Percentiles rank a stretch among this genome's conserved stretches.
Conservation (phyloP, 1,284 basidiomycete species). For the Irpex sp. region DNA sequence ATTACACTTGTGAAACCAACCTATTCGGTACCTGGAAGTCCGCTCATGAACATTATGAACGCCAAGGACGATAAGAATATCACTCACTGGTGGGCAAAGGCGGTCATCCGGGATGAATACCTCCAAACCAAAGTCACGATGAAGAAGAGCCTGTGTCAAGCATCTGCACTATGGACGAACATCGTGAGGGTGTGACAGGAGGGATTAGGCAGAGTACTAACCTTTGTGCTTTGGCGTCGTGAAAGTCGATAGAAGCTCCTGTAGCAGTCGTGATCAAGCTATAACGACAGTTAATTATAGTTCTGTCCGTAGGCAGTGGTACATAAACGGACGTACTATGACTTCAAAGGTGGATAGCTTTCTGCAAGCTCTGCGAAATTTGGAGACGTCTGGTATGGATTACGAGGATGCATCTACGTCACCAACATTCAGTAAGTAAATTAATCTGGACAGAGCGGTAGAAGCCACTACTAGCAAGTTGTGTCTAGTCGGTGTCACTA, state of each 20-base stretch:
- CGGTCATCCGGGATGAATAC: constrained; percentile 66
- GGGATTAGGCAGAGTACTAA: constrained; percentile 21
- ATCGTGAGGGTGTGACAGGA: not conserved
- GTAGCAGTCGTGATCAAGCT: constrained; percentile 32
- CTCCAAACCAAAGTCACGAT: constrained; percentile 68
- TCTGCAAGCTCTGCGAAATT: constrained; percentile 65
- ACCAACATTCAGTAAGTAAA: not conserved
- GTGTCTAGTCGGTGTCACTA: not conserved
- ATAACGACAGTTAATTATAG: not conserved
- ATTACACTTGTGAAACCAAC: constrained; percentile 26
- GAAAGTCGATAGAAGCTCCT: constrained; percentile 66
- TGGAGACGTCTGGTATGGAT: constrained; percentile 51
- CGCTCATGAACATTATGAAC: constrained; percentile 1
- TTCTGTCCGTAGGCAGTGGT: not conserved
- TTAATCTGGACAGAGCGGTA: too few relatives aligned
- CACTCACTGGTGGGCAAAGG: constrained; percentile 80
- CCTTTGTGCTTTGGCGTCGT: constrained; percentile 67
- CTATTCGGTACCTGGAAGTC: constrained; percentile 62
- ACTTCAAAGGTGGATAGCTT: constrained; percentile 53
- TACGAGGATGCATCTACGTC: constrained; percentile 56
- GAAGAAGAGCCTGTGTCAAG: constrained; percentile 74
- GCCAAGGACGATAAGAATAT: not conserved
- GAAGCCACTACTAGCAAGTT: not conserved
- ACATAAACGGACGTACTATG: constrained; percentile 45
- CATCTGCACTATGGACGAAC: constrained; percentile 39